Percentiles rank a stretch among this genome's conserved stretches.
phyloP scores from a whole-genome alignment of 768 basidiomycete species.

The Dendrothele bispora region DNA sequence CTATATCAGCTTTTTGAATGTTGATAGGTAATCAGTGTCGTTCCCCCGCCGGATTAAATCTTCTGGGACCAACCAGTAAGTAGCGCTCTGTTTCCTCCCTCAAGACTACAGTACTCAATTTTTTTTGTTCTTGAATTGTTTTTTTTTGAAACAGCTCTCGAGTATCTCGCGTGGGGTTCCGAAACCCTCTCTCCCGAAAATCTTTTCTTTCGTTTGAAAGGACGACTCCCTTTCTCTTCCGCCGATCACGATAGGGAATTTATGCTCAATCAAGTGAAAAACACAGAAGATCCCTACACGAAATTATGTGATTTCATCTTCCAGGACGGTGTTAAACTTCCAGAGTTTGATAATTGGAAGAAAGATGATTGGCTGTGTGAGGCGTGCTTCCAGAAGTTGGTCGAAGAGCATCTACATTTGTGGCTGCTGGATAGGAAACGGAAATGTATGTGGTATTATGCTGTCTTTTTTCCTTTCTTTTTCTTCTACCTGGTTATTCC shows the following conservation, averaged over 20 bases:
- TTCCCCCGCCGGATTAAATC: background rate
- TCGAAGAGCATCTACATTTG: background rate
- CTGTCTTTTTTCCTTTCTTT: no score
- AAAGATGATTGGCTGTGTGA: conserved; percentile 1
- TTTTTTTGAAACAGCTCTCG: background rate
- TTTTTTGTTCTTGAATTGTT: background rate
- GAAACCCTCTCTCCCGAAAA: background rate
- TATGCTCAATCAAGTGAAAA: background rate
- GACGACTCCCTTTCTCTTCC: background rate
- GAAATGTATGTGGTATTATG: background rate
- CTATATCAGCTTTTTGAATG: no score
- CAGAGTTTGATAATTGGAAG: background rate
- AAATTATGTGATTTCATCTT: background rate
- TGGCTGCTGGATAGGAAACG: conserved; percentile 1
- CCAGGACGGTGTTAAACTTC: background rate
- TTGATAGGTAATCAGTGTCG: background rate
- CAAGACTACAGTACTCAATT: background rate
- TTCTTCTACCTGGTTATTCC: no score
- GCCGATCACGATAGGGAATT: background rate
- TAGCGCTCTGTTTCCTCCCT: background rate
- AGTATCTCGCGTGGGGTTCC: background rate
- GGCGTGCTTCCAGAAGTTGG: background rate
- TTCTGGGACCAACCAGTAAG: background rate
- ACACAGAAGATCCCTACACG: background rate
- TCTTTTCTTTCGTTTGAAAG: background rate